Conservation (phyloP, 768 basidiomycete species). For the Hemileccinum impolitum region DNA sequence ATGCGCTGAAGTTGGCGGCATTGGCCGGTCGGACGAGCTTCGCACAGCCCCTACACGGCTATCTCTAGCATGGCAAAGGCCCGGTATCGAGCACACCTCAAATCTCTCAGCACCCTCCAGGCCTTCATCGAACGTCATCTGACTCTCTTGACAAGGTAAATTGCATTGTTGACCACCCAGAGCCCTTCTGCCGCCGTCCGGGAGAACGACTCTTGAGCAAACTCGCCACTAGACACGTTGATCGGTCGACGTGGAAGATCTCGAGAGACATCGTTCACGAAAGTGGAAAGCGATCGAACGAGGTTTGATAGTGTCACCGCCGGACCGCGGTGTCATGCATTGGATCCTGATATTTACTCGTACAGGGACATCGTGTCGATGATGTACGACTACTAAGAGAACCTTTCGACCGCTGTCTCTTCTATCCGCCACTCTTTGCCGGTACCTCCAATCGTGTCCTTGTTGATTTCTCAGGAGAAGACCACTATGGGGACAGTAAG, state of each 20-base stretch:
- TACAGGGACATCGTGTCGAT: constrained; percentile 57
- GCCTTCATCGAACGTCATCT: constrained; percentile 65
- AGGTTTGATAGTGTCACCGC: too few relatives aligned
- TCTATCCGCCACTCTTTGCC: constrained; percentile 56
- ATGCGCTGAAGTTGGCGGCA: too few relatives aligned
- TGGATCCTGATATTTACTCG: not conserved
- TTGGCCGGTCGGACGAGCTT: too few relatives aligned
- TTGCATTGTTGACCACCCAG: constrained; percentile 33
- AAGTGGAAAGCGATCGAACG: constrained; percentile 62
- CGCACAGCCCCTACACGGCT: too few relatives aligned
- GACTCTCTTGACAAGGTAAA: constrained; percentile 47
- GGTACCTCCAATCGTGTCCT: constrained; percentile 42
- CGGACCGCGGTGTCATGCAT: too few relatives aligned
- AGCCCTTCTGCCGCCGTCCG: constrained; percentile 33
- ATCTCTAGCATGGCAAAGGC: too few relatives aligned
- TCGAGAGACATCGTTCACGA: constrained; percentile 86
- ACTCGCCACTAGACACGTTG: constrained; percentile 25
- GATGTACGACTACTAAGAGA: constrained; percentile 68
- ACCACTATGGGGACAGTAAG: constrained; percentile 54
- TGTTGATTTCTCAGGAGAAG: constrained; percentile 47
- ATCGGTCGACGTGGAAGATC: constrained; percentile 72
- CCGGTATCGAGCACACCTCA: too few relatives aligned
- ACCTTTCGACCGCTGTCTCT: constrained; percentile 51
- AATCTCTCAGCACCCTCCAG: constrained; percentile 71
- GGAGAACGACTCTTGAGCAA: constrained; percentile 19